phyloP scores from a whole-genome alignment of 164 flowering plant genomes.

The Piper betle region DNA sequence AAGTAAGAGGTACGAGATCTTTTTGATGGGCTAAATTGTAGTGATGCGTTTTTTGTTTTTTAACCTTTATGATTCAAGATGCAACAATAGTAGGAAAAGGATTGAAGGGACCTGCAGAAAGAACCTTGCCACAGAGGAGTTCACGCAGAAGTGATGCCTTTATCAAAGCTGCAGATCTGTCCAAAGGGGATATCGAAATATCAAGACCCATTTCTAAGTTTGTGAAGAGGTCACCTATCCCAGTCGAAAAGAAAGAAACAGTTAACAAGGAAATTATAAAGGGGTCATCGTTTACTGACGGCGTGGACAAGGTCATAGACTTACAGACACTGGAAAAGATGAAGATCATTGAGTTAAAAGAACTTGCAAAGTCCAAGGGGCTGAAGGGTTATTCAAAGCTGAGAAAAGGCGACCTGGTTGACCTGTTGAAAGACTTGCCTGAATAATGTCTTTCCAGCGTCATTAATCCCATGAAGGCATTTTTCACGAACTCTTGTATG shows the following conservation, averaged over 20 bases:
- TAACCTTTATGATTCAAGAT: background rate
- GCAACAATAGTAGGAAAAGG: slow-evolving; percentile 11
- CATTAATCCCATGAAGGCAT: too few species aligned
- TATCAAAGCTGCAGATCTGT: slow-evolving; percentile 1
- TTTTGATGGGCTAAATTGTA: background rate
- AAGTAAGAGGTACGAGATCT: slow-evolving; percentile 18
- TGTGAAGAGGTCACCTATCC: slow-evolving; percentile 49
- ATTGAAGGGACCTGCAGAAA: slow-evolving; percentile 7
- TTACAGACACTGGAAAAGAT: slow-evolving; percentile 18
- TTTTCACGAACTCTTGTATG: too few species aligned
- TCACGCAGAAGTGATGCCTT: slow-evolving; percentile 11
- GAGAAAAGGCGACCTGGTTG: slow-evolving; percentile 48
- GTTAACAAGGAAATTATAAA: slow-evolving; percentile 8
- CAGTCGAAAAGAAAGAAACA: slow-evolving; percentile 12
- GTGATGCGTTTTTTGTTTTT: background rate
- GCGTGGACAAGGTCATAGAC: slow-evolving; percentile 2
- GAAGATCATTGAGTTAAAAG: slow-evolving; percentile 50
- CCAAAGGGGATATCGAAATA: slow-evolving; percentile 12
- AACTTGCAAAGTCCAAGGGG: slow-evolving; percentile 50
- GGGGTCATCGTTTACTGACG: slow-evolving; percentile 2
- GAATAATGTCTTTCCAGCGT: background rate
- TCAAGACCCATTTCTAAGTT: slow-evolving; percentile 43
- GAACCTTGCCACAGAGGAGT: slow-evolving; percentile 6
- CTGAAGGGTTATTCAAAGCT: slow-evolving; percentile 54
- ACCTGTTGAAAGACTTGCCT: slow-evolving; percentile 19